Evolutionary conservation across 192 early-diverging fungal genomes (phyloP), one percentile per base, ranked within the genome.

Genomic region (Rhizoclosmatium sp.): DNA sequence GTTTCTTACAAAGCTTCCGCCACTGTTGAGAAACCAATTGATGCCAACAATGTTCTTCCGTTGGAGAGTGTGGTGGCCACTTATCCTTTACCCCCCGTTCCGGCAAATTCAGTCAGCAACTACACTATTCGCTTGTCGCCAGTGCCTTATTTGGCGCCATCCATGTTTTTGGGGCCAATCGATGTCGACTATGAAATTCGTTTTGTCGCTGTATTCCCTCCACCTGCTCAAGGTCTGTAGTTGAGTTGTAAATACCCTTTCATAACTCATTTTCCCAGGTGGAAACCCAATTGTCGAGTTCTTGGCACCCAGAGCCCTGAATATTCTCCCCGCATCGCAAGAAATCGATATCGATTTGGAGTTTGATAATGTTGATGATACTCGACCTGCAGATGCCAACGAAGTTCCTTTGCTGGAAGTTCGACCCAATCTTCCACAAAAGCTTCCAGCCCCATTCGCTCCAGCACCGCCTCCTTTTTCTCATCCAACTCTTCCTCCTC

Each of bases 171-270:
- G 16, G 75, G 75, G 7, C 75, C 75, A n/a, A 76, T 76, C 42
- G 75, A 76, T 51, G 75, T 76, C 9, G 75, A 76, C 49, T 76
- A 76, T 51, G 75, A 51, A 9, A 76, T 76, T 40, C 60, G 75
- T 40, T 31, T 76, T 51, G 75, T 76, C 21, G 75, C 75, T 41
- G 75, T 76, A 40, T 76, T 76, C 47, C 51, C 75, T 23, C 75
- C 75, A 12, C 39, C 75, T 7, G 62, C 60, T 21, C 59, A 19
- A 47, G 72, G 72, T 62, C 7, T 16, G 70, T 54, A 16, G 51
- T 54, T 54, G 5, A 16, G 5, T 62, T 62, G 60, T 40, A 7
- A 19, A 21, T 62, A 7, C 60, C 42, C 5, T 16, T 48, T 46
- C 10, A 16, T 68, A 4, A 68, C 45, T 68, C 14, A 10, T 4